Conservation (phyloP, 352 stramenopile species). For the Phytopythium sindhum region DNA sequence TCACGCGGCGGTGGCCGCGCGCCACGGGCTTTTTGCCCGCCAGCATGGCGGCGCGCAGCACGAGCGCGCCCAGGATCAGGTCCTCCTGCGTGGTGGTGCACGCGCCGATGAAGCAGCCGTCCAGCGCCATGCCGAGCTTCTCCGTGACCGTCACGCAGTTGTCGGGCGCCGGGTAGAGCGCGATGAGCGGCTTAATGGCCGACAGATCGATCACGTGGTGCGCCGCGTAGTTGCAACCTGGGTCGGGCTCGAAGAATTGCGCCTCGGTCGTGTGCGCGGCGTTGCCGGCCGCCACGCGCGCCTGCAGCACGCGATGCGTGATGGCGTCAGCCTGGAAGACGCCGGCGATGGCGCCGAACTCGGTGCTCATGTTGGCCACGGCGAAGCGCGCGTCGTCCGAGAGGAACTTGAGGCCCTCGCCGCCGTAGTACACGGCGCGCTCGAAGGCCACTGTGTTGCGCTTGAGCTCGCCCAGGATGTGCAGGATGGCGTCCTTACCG, state of each 20-base stretch:
- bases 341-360: slow-evolving; percentile 80
- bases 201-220: slow-evolving; percentile 77
- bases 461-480: slow-evolving; percentile 78
- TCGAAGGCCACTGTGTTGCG: slow-evolving; percentile 83
- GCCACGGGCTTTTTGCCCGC: slow-evolving; percentile 50
- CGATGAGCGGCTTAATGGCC: slow-evolving; percentile 55
- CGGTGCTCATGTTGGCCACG: slow-evolving; percentile 81
- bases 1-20: slow-evolving; percentile 62
- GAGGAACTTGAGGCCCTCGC: slow-evolving; percentile 51
- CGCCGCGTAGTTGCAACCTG: slow-evolving; percentile 63
- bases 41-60: slow-evolving; percentile 71
- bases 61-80: slow-evolving; percentile 69
- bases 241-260: slow-evolving; percentile 65
- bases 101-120: slow-evolving; percentile 81
- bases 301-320: slow-evolving; percentile 53
- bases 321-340: slow-evolving; percentile 77
- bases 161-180: slow-evolving; percentile 75
- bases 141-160: slow-evolving; percentile 71
- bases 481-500: slow-evolving; percentile 77
- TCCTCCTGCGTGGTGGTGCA: slow-evolving; percentile 83
- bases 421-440: slow-evolving; percentile 75
- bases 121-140: slow-evolving; percentile 72
- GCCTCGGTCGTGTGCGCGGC: slow-evolving; percentile 64
- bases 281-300: slow-evolving; percentile 15
- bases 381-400: slow-evolving; percentile 81